Conservation (phyloP, 2,329 filamentous ascomycete genomes). For the Teratosphaeria destructans region DNA sequence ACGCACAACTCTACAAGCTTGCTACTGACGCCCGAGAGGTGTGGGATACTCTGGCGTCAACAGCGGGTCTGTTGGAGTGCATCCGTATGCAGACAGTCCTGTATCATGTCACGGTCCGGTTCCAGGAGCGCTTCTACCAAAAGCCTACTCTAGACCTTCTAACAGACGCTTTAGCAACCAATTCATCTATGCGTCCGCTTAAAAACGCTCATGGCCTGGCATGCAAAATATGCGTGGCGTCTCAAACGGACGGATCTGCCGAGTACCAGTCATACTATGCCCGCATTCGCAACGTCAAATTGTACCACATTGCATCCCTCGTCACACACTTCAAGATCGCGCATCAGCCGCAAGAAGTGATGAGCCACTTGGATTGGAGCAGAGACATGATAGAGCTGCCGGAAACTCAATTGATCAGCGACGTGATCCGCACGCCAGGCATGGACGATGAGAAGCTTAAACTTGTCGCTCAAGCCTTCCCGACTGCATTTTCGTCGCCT, state of each 20-base stretch:
- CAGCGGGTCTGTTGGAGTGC: conserved; percentile 52
- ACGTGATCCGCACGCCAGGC: conserved; percentile 41
- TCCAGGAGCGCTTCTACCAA: conserved; percentile 47
- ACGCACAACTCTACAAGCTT: conserved; percentile 25
- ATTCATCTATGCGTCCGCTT: conserved; percentile 31
- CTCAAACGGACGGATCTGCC: conserved; percentile 16
- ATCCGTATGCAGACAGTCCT: conserved; percentile 55
- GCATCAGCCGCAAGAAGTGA: conserved; percentile 30
- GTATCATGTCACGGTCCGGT: conserved; percentile 50
- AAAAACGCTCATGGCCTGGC: conserved; percentile 35
- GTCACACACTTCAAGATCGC: conserved; percentile 52
- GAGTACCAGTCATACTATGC: conserved; percentile 25
- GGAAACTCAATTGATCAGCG: conserved; percentile 38
- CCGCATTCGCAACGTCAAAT: conserved; percentile 29
- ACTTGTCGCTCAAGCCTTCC: conserved; percentile 23
- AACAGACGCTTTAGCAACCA: conserved; percentile 33
- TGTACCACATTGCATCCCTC: conserved; percentile 42
- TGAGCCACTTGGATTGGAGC: conserved; percentile 43
- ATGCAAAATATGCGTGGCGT: conserved; percentile 26
- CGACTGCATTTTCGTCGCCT: conserved; percentile 30
- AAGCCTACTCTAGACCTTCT: conserved; percentile 49
- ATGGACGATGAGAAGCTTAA: conserved; percentile 45
- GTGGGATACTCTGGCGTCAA: conserved; percentile 50
- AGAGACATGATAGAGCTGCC: conserved; percentile 53
- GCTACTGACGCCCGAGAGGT: conserved; percentile 47